Percentiles rank a stretch among this genome's conserved stretches.
phyloP scores from a whole-genome alignment of 1,284 basidiomycete species.

The Ceratobasidium sp. region DNA sequence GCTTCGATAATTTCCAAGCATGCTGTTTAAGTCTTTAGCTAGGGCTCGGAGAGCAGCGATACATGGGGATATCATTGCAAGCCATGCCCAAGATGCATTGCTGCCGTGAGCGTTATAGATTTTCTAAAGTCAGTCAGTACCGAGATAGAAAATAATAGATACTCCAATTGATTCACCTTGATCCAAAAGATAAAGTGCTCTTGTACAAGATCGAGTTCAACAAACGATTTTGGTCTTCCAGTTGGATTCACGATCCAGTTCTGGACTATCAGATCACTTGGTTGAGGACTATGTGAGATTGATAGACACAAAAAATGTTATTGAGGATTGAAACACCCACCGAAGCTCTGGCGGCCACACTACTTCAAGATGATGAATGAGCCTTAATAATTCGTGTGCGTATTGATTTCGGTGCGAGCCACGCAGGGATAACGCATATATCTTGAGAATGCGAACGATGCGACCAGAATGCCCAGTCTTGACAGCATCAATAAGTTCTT shows the following conservation, averaged over 20 bases:
- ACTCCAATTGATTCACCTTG: constrained; percentile 47
- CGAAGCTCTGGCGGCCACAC: constrained; percentile 59
- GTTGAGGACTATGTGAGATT: constrained; percentile 48
- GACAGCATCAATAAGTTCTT: constrained; percentile 55
- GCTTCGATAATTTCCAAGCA: constrained; percentile 53
- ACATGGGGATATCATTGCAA: constrained; percentile 55
- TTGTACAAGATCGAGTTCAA: constrained; percentile 57
- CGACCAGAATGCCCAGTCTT: constrained; percentile 56
- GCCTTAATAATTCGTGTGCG: constrained; percentile 56
- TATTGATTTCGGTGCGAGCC: constrained; percentile 56
- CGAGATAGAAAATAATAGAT: no score
- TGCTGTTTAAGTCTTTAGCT: constrained; percentile 50
- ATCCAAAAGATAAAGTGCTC: constrained; percentile 59
- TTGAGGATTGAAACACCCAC: no score
- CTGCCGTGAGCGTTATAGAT: constrained; percentile 55
- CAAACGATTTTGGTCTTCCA: constrained; percentile 51
- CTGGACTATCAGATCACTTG: constrained; percentile 53
- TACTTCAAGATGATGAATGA: constrained; percentile 56
- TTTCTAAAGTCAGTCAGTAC: constrained; percentile 19
- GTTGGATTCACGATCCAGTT: constrained; percentile 58
- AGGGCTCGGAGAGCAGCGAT: constrained; percentile 54
- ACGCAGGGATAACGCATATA: constrained; percentile 53
- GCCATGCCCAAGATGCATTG: constrained; percentile 57
- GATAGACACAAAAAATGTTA: no score
- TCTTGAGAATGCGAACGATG: constrained; percentile 54